Conservation (phyloP, 441 rosid genomes). For the Euphorbia schlechtendalii region DNA sequence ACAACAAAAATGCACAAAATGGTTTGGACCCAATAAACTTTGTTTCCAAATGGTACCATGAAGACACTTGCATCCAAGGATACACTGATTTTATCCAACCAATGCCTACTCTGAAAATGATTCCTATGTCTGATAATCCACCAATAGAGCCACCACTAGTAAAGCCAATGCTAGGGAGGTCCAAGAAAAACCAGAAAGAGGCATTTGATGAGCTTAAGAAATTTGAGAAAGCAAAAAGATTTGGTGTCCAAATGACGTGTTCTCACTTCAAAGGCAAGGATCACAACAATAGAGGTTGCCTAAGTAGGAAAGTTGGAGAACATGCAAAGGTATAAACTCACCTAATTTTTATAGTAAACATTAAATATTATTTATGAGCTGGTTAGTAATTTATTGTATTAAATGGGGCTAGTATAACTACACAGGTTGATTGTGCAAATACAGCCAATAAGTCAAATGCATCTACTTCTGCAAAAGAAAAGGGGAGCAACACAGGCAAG, state of each 20-base stretch:
- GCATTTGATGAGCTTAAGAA: background rate
- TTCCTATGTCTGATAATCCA: background rate
- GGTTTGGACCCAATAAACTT: no score
- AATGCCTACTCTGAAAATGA: background rate
- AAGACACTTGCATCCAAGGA: background rate
- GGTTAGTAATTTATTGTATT: no score
- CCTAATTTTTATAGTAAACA: no score
- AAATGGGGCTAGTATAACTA: no score
- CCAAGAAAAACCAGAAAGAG: background rate
- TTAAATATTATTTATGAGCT: no score
- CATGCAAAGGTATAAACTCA: no score
- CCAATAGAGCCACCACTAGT: background rate
- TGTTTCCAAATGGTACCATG: background rate
- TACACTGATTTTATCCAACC: background rate
- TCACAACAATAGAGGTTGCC: background rate
- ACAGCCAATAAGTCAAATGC: no score
- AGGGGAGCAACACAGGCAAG: no score
- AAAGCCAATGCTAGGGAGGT: background rate
- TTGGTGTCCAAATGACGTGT: background rate
- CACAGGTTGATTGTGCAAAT: no score
- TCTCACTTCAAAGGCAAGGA: background rate
- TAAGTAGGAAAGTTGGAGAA: background rate
- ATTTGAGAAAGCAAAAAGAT: no score
- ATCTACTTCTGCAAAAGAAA: no score
- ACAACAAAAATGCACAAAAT: constrained; percentile 1